Evolutionary conservation across 2,329 filamentous ascomycete species (phyloP).

Genomic region (Neonectria neomacrospora): DNA sequence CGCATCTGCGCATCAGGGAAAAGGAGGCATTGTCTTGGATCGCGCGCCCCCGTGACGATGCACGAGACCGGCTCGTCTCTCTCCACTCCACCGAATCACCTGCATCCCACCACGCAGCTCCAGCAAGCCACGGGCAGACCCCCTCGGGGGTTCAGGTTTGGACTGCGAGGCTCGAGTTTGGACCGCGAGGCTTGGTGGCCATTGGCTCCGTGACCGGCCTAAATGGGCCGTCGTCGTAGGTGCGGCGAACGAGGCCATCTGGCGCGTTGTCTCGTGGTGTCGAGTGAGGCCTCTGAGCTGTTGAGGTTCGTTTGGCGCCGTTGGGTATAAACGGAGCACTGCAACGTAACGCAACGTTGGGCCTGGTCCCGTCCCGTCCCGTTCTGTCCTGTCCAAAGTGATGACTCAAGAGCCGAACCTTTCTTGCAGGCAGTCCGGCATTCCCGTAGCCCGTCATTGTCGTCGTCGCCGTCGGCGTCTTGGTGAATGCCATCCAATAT

Average conservation of each 20-base stretch:
- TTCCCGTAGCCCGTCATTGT: neutral
- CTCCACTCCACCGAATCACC: slow-evolving; percentile 35
- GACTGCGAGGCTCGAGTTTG: no score
- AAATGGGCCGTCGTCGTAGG: neutral
- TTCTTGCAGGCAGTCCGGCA: neutral
- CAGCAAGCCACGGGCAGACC: slow-evolving; percentile 32
- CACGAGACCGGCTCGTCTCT: slow-evolving; percentile 36
- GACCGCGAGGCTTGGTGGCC: slow-evolving; percentile 4
- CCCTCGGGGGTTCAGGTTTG: slow-evolving; percentile 17
- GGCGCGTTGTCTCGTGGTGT: no score
- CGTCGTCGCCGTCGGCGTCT: slow-evolving; percentile 25
- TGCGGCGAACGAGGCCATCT: neutral
- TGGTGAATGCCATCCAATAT: slow-evolving; percentile 39
- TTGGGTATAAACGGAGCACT: slow-evolving; percentile 2
- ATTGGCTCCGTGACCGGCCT: slow-evolving; percentile 23
- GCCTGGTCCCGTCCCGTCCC: neutral
- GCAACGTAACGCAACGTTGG: slow-evolving; percentile 1
- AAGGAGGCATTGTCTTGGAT: neutral
- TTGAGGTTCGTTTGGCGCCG: neutral
- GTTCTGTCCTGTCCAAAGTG: no score
- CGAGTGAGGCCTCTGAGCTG: neutral
- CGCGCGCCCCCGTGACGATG: slow-evolving; percentile 35
- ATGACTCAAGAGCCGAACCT: neutral
- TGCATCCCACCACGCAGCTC: slow-evolving; percentile 36
- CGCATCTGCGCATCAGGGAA: neutral